These are phyloP conservation scores for Tetragonia tetragonoides DNA, from an alignment of 148 eudicot genomes.

Conservation along the genomic window DNA sequence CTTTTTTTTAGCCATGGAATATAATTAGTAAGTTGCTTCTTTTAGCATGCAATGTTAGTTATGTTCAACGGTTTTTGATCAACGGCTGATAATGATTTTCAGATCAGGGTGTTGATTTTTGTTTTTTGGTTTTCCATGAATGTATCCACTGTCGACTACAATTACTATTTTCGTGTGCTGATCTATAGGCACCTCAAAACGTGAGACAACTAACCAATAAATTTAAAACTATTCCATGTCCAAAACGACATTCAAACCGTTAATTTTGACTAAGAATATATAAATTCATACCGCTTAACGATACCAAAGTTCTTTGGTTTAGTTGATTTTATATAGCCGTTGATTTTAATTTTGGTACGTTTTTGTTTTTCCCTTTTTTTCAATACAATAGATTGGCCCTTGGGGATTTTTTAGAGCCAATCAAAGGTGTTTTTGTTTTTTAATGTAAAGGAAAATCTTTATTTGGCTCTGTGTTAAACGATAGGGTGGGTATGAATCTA, in stretches of 20 bases:
- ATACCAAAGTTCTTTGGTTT: no score
- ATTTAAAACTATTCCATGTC: no score
- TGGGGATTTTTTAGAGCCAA: neutral
- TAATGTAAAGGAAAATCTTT: no score
- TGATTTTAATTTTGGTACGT: neutral
- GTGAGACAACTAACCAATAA: no score
- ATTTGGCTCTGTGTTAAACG: conserved; percentile 8
- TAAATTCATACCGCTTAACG: no score
- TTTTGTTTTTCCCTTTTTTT: neutral
- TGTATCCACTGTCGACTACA: no score
- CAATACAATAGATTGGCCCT: neutral
- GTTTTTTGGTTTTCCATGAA: no score
- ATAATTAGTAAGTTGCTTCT: neutral
- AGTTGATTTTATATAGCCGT: neutral
- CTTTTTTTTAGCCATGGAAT: neutral
- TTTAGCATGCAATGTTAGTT: neutral
- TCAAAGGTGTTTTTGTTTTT: neutral
- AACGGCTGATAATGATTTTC: neutral
- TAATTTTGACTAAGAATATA: no score
- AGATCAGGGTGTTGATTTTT: neutral
- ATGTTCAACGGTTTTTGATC: neutral
- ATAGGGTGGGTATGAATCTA: conserved; percentile 28
- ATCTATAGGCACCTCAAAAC: no score
- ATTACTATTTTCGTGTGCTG: no score
- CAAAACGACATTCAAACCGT: no score